Evolutionary conservation across 148 eudicot species (phyloP).

Genomic region (Camellia granthamiana): DNA sequence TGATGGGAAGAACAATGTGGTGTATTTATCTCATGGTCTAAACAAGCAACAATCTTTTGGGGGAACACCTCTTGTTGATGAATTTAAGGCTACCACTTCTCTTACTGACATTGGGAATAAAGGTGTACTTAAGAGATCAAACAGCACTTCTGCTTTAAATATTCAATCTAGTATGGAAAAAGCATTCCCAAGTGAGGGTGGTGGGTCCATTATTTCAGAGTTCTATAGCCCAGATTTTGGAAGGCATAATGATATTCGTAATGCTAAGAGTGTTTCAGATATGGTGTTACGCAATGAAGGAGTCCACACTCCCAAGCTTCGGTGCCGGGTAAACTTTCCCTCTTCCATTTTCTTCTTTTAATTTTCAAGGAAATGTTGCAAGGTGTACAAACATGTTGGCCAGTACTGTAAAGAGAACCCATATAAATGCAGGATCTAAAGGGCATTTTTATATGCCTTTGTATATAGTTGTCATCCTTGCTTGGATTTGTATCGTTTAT

Average conservation of each 20-base stretch:
- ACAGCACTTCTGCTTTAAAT: constrained; percentile 74
- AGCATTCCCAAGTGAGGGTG: constrained; percentile 32
- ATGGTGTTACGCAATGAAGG: too few species aligned
- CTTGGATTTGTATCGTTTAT: background rate
- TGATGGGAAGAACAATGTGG: constrained; percentile 23
- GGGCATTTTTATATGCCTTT: background rate
- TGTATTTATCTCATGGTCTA: constrained; percentile 21
- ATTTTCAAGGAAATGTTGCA: too few species aligned
- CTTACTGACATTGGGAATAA: constrained; percentile 35
- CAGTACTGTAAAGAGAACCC: background rate
- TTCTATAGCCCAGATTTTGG: constrained; percentile 63
- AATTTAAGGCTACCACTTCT: constrained; percentile 25
- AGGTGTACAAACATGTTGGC: background rate
- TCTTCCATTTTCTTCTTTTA: too few species aligned
- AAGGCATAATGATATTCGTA: background rate
- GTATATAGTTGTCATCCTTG: background rate
- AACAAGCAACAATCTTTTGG: constrained; percentile 25
- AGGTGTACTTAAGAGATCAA: constrained; percentile 65
- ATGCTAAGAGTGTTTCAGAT: too few species aligned
- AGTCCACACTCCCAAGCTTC: too few species aligned
- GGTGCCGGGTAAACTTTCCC: too few species aligned
- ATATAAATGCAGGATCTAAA: background rate
- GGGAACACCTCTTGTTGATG: constrained; percentile 23
- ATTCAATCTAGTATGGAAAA: constrained; percentile 37
- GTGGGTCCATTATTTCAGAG: constrained; percentile 62